phyloP scores from a whole-genome alignment of 1,284 basidiomycete genomes.

The Ganoderma boninense region DNA sequence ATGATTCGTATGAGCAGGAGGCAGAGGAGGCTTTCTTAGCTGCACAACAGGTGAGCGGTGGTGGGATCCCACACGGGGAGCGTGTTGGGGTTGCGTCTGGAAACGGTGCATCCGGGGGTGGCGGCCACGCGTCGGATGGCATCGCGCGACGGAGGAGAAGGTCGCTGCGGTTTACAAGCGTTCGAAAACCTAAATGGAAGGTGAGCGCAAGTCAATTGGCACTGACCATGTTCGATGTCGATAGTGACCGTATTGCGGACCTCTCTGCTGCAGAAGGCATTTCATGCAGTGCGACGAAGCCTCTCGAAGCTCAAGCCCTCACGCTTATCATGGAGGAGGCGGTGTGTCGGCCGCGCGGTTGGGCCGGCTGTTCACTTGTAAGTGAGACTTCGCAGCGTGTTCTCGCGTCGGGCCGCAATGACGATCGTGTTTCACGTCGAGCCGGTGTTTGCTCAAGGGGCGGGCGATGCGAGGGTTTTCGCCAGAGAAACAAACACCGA shows the following conservation, averaged over 20 bases:
- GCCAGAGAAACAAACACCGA: too few relatives aligned
- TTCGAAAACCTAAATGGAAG: too few relatives aligned
- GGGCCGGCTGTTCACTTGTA: too few relatives aligned
- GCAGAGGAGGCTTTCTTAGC: not conserved
- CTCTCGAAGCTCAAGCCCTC: not conserved
- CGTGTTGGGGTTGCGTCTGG: not conserved
- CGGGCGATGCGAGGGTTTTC: too few relatives aligned
- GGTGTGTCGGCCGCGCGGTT: too few relatives aligned
- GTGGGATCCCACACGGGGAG: not conserved
- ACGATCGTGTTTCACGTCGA: too few relatives aligned
- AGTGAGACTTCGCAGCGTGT: too few relatives aligned
- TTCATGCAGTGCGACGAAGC: not conserved
- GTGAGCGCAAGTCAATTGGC: too few relatives aligned
- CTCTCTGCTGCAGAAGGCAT: not conserved
- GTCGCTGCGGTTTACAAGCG: not conserved
- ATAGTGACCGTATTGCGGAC: too few relatives aligned
- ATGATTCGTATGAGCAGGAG: not conserved
- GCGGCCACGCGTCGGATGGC: not conserved
- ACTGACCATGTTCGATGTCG: too few relatives aligned
- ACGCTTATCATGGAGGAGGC: not conserved
- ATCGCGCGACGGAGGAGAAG: not conserved
- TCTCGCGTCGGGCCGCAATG: too few relatives aligned
- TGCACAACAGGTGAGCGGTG: not conserved
- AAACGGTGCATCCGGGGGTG: not conserved
- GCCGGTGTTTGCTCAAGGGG: too few relatives aligned